phyloP scores from a whole-genome alignment of 805 yeast species.

The Isabelozyma rhagii region DNA sequence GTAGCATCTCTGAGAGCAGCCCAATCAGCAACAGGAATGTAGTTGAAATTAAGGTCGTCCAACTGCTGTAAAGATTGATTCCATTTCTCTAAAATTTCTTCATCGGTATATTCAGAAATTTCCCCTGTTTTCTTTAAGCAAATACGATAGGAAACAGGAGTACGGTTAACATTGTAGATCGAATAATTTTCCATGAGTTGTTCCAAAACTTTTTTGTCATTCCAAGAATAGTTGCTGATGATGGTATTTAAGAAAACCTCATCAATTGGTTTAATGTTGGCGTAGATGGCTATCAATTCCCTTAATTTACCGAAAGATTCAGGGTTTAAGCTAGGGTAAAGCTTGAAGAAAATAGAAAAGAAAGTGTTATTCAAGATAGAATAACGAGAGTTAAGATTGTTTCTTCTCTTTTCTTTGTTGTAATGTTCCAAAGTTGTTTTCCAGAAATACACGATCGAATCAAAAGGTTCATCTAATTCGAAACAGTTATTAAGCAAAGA shows the following conservation, averaged over 20 bases:
- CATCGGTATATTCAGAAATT: slow-evolving; percentile 46
- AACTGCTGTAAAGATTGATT: slow-evolving; percentile 42
- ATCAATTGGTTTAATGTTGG: slow-evolving; percentile 58
- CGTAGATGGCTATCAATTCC: slow-evolving; percentile 53
- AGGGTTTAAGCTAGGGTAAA: slow-evolving; percentile 47
- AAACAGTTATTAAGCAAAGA: slow-evolving; percentile 61
- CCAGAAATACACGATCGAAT: slow-evolving; percentile 62
- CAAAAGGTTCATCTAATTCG: slow-evolving; percentile 54
- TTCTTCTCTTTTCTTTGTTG: slow-evolving; percentile 30
- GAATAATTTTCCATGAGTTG: slow-evolving; percentile 60
- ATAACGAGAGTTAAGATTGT: slow-evolving; percentile 64
- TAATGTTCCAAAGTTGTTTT: slow-evolving; percentile 56
- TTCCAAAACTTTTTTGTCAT: slow-evolving; percentile 59
- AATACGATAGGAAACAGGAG: slow-evolving; percentile 71
- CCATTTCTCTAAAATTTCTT: slow-evolving; percentile 59
- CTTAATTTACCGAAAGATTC: slow-evolving; percentile 59
- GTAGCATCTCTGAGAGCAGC: slow-evolving; percentile 80
- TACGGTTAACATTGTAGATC: slow-evolving; percentile 53
- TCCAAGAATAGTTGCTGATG: slow-evolving; percentile 67
- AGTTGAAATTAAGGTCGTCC: slow-evolving; percentile 54
- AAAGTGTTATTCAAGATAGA: slow-evolving; percentile 69
- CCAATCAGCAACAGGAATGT: slow-evolving; percentile 83
- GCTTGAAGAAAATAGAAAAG: slow-evolving; percentile 63
- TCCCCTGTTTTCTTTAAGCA: slow-evolving; percentile 70
- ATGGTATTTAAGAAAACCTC: slow-evolving; percentile 81